Evolutionary conservation across 1,284 basidiomycete genomes (phyloP).

Genomic region (Coriolopsis trogii): DNA sequence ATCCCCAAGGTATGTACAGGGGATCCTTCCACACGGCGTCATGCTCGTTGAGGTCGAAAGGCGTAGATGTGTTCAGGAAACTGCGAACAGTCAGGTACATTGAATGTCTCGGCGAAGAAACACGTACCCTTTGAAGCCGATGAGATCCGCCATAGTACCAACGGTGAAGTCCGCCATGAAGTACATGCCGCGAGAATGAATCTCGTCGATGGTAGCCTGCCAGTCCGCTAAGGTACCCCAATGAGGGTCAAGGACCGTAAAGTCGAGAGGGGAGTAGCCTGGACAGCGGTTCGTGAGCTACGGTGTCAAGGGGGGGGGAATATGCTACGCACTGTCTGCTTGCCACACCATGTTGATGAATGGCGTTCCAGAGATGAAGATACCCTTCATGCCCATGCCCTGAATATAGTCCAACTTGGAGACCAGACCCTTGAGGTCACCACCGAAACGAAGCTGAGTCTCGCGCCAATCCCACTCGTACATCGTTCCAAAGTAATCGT

Average conservation of each 20-base stretch:
- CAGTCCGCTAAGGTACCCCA: constrained; percentile 85
- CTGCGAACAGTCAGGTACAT: constrained; percentile 40
- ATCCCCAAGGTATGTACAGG: constrained; percentile 79
- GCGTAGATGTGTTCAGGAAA: constrained; percentile 77
- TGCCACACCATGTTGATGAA: constrained; percentile 96
- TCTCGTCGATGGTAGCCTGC: constrained; percentile 70
- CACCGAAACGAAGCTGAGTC: constrained; percentile 85
- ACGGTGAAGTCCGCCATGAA: constrained; percentile 92
- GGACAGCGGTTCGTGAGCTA: background rate
- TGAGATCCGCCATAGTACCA: constrained; percentile 86
- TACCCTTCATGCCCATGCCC: constrained; percentile 81
- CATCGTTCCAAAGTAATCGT: constrained; percentile 81
- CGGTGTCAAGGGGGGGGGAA: background rate
- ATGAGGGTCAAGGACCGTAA: constrained; percentile 87
- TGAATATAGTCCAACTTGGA: constrained; percentile 83
- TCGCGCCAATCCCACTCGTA: constrained; percentile 87
- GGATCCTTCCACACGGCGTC: constrained; percentile 78
- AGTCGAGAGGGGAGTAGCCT: constrained; percentile 93
- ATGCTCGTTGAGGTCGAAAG: constrained; percentile 79
- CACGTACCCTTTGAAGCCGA: constrained; percentile 80
- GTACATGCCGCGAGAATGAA: constrained; percentile 86
- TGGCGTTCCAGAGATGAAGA: constrained; percentile 90
- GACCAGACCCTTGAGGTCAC: constrained; percentile 80
- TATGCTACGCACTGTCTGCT: constrained; percentile 75
- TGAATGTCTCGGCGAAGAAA: background rate